Conservation (phyloP, 352 stramenopile species). For the Globisporangium uncinulatum region DNA sequence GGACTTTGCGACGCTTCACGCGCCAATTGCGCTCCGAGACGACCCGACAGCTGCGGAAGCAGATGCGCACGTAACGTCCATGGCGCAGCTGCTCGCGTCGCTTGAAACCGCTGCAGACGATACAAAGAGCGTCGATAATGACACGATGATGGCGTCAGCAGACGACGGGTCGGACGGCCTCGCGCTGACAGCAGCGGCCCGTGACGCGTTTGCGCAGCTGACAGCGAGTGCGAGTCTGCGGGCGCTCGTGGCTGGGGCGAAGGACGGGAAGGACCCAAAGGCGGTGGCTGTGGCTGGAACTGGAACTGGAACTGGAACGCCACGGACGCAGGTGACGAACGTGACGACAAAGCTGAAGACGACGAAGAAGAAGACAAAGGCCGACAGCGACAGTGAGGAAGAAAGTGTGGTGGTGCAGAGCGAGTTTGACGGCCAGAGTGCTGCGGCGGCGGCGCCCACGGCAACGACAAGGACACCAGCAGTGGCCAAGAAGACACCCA, state of each 20-base stretch:
- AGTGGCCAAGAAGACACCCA: conserved; percentile 12
- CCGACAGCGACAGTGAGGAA: conserved; percentile 61
- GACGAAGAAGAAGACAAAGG: conserved; percentile 16
- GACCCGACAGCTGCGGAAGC: conserved; percentile 50
- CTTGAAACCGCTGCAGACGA: conserved; percentile 54
- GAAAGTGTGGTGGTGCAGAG: conserved; percentile 68
- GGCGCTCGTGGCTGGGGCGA: conserved; percentile 6
- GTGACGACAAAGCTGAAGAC: conserved; percentile 5
- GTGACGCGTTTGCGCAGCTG: conserved; percentile 60
- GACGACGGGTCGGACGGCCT: conserved; percentile 10
- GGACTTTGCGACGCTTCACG: conserved; percentile 74
- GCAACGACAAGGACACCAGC: conserved; percentile 10
- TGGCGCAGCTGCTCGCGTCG: conserved; percentile 66
- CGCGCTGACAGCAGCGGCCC: conserved; percentile 27
- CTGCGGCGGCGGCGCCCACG: neutral
- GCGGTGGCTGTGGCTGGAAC: neutral
- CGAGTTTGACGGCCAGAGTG: conserved; percentile 36
- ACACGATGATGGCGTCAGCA: neutral
- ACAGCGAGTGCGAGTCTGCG: conserved; percentile 30
- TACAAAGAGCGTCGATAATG: conserved; percentile 6
- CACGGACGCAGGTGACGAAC: conserved; percentile 1
- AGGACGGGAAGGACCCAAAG: neutral
- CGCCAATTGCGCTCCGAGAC: conserved; percentile 65
- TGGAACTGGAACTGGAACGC: neutral
- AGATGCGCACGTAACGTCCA: conserved; percentile 51